phyloP scores from a whole-genome alignment of 1,284 basidiomycete genomes.

The Malassezia cuniculi region DNA sequence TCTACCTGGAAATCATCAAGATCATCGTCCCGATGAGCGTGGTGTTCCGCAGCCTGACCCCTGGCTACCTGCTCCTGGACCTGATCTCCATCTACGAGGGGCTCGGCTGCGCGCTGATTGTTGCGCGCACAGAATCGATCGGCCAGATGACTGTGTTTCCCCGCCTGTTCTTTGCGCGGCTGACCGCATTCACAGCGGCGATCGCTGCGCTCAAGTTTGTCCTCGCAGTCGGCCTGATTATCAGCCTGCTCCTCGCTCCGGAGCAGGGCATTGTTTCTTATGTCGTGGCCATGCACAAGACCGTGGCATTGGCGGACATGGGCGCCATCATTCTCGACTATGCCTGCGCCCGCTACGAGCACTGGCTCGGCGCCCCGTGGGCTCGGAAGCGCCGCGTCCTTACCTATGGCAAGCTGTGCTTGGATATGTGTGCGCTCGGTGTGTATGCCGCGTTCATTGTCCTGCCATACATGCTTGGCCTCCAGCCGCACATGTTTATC shows the following conservation, averaged over 20 bases:
- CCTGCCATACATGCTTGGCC: background rate
- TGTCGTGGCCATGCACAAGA: slow-evolving; percentile 58
- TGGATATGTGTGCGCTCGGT: slow-evolving; percentile 36
- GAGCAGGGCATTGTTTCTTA: slow-evolving; percentile 8
- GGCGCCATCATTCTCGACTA: slow-evolving; percentile 73
- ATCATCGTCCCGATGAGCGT: slow-evolving; percentile 84
- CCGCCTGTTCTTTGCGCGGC: slow-evolving; percentile 67
- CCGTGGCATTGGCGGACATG: slow-evolving; percentile 66
- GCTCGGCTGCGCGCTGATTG: slow-evolving; percentile 81
- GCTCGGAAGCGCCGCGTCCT: slow-evolving; percentile 94
- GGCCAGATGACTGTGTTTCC: slow-evolving; percentile 82
- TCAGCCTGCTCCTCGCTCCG: slow-evolving; percentile 49
- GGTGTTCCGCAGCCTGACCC: no score
- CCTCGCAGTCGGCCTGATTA: slow-evolving; percentile 58
- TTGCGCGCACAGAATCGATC: slow-evolving; percentile 87
- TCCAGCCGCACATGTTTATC: slow-evolving; percentile 50
- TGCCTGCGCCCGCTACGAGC: slow-evolving; percentile 66
- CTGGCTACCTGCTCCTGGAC: slow-evolving; percentile 86
- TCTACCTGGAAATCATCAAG: background rate
- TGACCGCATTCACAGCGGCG: no score
- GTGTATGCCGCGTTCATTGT: background rate
- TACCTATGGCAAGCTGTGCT: slow-evolving; percentile 85
- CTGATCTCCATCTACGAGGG: slow-evolving; percentile 82
- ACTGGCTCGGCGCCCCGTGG: slow-evolving; percentile 55
- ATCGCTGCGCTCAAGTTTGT: slow-evolving; percentile 58